A percentile compares a stretch with the other conserved stretches of the same genome.
Evolutionary conservation across 148 eudicot species (phyloP).

Genomic region (Rhododendron williamsianum): DNA sequence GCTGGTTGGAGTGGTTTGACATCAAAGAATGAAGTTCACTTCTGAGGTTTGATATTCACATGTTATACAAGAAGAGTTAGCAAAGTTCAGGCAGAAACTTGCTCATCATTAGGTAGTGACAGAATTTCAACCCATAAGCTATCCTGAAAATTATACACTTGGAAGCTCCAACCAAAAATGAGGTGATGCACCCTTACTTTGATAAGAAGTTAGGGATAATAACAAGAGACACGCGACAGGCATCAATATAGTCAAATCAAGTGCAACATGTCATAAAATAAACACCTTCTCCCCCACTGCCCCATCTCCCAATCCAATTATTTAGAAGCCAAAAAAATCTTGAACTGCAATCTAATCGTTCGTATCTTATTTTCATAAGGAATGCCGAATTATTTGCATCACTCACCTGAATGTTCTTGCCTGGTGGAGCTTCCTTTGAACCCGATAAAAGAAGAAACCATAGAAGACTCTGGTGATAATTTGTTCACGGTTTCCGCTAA

Average conservation of each 20-base stretch:
- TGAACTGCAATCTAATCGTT: neutral
- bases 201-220: neutral
- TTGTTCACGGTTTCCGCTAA: neutral
- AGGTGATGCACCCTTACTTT: neutral
- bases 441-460: conserved; percentile 1
- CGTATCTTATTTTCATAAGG: neutral
- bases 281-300: neutral
- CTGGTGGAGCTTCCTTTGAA: conserved; percentile 11
- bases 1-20: neutral
- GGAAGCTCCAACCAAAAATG: neutral
- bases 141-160: neutral
- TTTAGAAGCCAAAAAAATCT: neutral
- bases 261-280: neutral
- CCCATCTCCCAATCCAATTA: neutral
- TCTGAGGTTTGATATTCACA: neutral
- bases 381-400: neutral
- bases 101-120: neutral
- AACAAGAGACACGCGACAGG: neutral
- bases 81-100: conserved; percentile 2
- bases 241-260: neutral
- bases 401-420: conserved; percentile 24
- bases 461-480: conserved; percentile 5
- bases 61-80: neutral
- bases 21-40: neutral
- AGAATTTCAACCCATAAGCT: neutral